Base-by-base conservation (phyloP, 805 yeast genomes). In the Wickerhamiella sergipiensis region DNA sequence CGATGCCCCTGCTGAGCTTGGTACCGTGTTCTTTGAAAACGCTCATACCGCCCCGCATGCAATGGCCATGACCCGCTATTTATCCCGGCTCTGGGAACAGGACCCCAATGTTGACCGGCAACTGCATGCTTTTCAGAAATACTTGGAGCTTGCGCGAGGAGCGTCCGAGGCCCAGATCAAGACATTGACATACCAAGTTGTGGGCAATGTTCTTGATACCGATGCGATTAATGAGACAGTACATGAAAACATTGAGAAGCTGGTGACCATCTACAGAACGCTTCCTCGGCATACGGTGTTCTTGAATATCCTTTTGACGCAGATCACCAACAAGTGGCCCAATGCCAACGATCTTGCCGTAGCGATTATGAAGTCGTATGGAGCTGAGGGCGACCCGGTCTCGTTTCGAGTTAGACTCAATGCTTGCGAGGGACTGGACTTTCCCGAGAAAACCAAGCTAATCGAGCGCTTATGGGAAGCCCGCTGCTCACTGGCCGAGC, bases 401-500 rank as follows among this genome's bases (percentile, higher is more conserved):
- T 50, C 60, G 10, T 50, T 42, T 33, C 53, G 62, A 10, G 62
- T 59, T 23, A 51, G 56, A 8, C 57, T 59, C 18, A 58, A 58
- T 39, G 52, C 62, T 2, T 43, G 55, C 2, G 56, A 53, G 38
- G 6, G 7, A 18, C 48, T 57, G 12, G n/a, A 39, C 19, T 49
- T 50, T 33, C 39, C 46, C 13, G 51, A 50, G n/a, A 52, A 47
- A 24, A 51, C 36, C 18, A 43, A 36, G 8, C 38, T 53, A 1
- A 33, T 53, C 2, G 15, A n/a, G 5, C 43, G 26, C 19, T 50
- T 57, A 15, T 58, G 61, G 60, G 22, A n/a, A 3, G 40, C 38
- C 1, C 53, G 61, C 6, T 26, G 26, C 21, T 8, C 39, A 18
- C 29, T 47, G 21, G 21, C 24, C 3, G 40, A 49, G 2, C 52